Base-by-base conservation (phyloP, 805 yeast species). In the Metschnikowia lunata region DNA sequence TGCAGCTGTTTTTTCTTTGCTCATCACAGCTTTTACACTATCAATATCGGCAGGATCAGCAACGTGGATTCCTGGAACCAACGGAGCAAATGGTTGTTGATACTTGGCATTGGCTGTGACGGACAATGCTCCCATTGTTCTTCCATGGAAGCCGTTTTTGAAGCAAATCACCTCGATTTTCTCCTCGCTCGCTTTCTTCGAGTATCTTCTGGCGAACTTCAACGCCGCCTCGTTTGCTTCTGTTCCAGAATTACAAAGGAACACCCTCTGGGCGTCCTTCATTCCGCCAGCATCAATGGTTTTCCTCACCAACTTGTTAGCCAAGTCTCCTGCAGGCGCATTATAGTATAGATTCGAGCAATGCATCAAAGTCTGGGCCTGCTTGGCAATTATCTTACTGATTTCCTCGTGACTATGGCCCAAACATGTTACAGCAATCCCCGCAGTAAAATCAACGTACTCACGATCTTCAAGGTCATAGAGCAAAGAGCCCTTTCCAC, bases 351-450 rank as follows among this genome's bases (percentile, higher is more conserved):
- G 69, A 60, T 93, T 93, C 4, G 96, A 88, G 49, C 88, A 76
- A 61, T 93, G 99, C 46, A 88, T 73, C 54, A 91, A 70, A 8
- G 82, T 81, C 29, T 62, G 61, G 1, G 89, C 79, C 67, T 93
- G 99, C 35, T 85, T 84, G 45, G 67, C 64, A 49, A 89, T 62
- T 48, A 93, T 78, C 43, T 83, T 69, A 7, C 95, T 77, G 31
- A 93, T 76, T 49, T 81, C 83, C 4, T 82, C 80, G 55, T 93
- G 77, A 26, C 89, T 72, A 60, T 93, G 98, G 2, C 99, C 99
- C 50, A 93, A 71, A 1, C 87, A 83, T n/a, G 96, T 91, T 12
- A 93, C 99, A 1, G 99, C 98, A 54, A 93, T 91, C 42, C 99
- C 99, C 1, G 97, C 89, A 1, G 91, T 83, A 66, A 93, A 91